Base-by-base conservation (phyloP, 2,329 filamentous ascomycete species). In the Pseudogymnoascus sp. region DNA sequence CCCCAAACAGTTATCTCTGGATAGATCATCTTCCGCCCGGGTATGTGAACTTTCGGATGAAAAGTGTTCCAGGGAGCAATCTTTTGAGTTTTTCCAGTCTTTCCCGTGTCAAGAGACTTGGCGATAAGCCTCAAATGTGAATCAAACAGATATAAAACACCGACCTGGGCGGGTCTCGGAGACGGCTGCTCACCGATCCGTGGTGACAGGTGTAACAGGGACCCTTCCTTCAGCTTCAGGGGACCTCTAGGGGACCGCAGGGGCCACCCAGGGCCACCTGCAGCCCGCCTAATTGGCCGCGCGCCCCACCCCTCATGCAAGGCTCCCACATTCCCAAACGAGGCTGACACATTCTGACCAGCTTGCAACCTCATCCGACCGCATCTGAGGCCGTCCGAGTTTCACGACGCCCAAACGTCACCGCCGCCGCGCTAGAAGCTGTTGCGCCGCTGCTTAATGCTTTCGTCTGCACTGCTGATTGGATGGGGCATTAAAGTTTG, bases 91-190 rank as follows among this genome's bases (percentile, higher is more conserved):
- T 31, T 31, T 31, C 28, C 6, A 8, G 28, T 31, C 28, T 33
- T 10, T 33, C 31, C 31, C 31, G 31, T 33, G 47, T 53, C 47
- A 53, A 53, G 47, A 53, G 26, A 53, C 47, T 53, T 53, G 47
- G 47, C 47, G 47, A 53, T n/a, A 53, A 19, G 47, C 47, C 47
- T 53, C 47, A 33, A 53, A 31, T 53, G 47, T 53, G 47, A 53
- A 53, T 19, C 47, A 53, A 53, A 53, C 47, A 4, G 47, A 53
- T 53, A 53, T 53, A 53, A 53, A 53, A 53, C 47, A 53, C 47
- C 5, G 26, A 53, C 47, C 19, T 53, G 15, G 47, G 47, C 28
- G 47, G 47, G 47, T 53, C 26, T 53, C 13, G n/a, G n/a, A 53
- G 6, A 31, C 47, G 47, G 47, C 47, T 53, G 7, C n/a, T 53